phyloP scores from a whole-genome alignment of 2,329 filamentous ascomycete species.

The Clonostachys sp. region DNA sequence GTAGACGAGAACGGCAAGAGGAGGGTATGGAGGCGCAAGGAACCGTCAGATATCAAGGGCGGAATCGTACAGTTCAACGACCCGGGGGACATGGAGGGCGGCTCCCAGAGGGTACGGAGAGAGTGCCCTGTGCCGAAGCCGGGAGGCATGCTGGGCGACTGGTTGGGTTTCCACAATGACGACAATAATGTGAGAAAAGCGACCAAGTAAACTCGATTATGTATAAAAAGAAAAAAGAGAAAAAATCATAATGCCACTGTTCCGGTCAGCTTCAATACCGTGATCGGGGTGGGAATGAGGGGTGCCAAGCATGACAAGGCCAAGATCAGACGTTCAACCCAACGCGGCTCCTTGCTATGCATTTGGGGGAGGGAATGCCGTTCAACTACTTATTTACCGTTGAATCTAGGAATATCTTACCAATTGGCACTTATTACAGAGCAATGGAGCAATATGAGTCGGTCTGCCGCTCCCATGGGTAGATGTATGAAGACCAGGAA shows the following conservation, averaged over 20 bases:
- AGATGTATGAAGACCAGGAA: too few relatives aligned
- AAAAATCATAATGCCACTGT: neutral
- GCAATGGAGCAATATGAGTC: too few relatives aligned
- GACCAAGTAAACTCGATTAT: neutral
- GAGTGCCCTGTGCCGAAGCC: slow-evolving; percentile 95
- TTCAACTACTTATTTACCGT: too few relatives aligned
- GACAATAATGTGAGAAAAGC: slow-evolving; percentile 3
- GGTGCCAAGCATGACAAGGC: too few relatives aligned
- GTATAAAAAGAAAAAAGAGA: neutral
- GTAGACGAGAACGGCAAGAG: slow-evolving; percentile 40
- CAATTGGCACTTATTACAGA: too few relatives aligned
- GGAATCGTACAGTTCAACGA: slow-evolving; percentile 44
- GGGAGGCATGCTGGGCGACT: slow-evolving; percentile 67
- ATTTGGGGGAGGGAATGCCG: too few relatives aligned
- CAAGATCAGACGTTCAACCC: too few relatives aligned
- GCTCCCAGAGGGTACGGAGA: slow-evolving; percentile 61
- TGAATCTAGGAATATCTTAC: too few relatives aligned
- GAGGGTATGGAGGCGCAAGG: slow-evolving; percentile 35
- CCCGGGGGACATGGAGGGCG: slow-evolving; percentile 26
- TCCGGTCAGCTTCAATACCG: too few relatives aligned
- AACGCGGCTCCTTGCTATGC: too few relatives aligned
- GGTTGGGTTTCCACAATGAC: slow-evolving; percentile 62
- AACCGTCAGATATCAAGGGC: slow-evolving; percentile 27
- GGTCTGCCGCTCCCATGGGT: too few relatives aligned
- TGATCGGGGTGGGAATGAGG: too few relatives aligned